Percentiles rank a stretch among this genome's conserved stretches.
phyloP scores from a whole-genome alignment of 805 yeast genomes.

The Saccharomyces jurei region DNA sequence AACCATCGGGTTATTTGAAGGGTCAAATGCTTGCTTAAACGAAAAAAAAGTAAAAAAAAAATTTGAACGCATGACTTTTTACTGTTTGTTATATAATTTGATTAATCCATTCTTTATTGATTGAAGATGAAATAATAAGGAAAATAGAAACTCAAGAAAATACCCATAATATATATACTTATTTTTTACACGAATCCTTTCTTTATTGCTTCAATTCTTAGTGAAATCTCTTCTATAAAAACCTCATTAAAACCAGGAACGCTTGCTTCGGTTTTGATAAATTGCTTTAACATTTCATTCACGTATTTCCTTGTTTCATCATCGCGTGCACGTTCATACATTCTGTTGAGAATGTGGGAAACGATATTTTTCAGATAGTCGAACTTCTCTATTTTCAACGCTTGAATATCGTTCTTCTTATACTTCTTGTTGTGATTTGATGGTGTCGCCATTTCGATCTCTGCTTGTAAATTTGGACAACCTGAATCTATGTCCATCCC shows the following conservation, averaged over 20 bases:
- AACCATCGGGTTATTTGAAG: not conserved
- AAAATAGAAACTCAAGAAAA: not conserved
- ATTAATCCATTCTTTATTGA: not conserved
- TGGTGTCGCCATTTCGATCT: not conserved
- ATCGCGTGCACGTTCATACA: constrained; percentile 45
- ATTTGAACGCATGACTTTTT: not conserved
- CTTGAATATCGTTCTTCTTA: constrained; percentile 6
- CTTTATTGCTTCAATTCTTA: constrained; percentile 29
- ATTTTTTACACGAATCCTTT: constrained; percentile 12
- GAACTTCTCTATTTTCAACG: constrained; percentile 18
- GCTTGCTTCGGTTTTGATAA: constrained; percentile 39
- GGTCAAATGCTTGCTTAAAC: not conserved
- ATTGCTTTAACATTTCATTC: constrained; percentile 32
- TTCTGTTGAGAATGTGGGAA: constrained; percentile 38
- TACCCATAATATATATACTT: not conserved
- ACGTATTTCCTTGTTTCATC: constrained; percentile 42
- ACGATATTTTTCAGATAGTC: constrained; percentile 38
- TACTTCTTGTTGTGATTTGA: not conserved
- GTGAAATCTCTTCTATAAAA: constrained; percentile 53
- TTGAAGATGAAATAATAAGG: not conserved
- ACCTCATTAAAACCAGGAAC: constrained; percentile 64
- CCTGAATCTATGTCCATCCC: constrained; percentile 17
- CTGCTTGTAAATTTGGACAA: constrained; percentile 4
- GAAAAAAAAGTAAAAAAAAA: not conserved
- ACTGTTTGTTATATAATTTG: not conserved